These are phyloP conservation scores for Hippophae gyantsensis DNA, from an alignment of 306 rosid genomes.

Conservation along the genomic window DNA sequence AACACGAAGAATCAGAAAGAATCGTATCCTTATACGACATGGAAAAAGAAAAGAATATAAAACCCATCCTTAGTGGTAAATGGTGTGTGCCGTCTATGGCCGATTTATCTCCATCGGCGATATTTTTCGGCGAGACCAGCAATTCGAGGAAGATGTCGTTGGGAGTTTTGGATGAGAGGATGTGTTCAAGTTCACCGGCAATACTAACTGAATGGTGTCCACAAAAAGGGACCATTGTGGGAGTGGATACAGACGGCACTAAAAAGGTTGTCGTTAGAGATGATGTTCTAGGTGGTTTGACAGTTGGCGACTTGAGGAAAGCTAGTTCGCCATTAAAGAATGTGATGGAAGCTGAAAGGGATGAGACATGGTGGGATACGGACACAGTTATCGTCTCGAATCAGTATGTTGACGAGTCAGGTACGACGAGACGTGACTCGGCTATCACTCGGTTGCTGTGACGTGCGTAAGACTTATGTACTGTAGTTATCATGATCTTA, in stretches of 20 bases:
- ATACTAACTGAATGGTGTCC: conserved; percentile 57
- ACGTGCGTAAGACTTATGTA: conserved; percentile 20
- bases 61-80: conserved; percentile 3
- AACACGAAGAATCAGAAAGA: conserved; percentile 13
- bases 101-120: conserved; percentile 22
- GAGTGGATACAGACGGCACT: conserved; percentile 27
- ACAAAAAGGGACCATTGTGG: conserved; percentile 25
- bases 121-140: conserved; percentile 21
- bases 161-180: conserved; percentile 55
- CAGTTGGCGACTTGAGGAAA: conserved; percentile 55
- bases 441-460: conserved; percentile 19
- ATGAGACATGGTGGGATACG: conserved; percentile 45
- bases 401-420: conserved; percentile 12
- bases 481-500: neutral
- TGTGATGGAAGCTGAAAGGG: conserved; percentile 26
- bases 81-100: conserved; percentile 11
- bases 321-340: conserved; percentile 28
- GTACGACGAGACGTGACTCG: conserved; percentile 12
- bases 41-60: conserved; percentile 18
- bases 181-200: conserved; percentile 43
- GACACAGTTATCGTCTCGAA: conserved; percentile 33
- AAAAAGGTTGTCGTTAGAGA: conserved; percentile 39
- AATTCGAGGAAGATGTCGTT: conserved; percentile 21
- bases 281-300: conserved; percentile 28
- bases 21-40: conserved; percentile 25